Percentiles rank a stretch among this genome's conserved stretches.
These are phyloP conservation scores for Spathaspora passalidarum DNA, from an alignment of 805 yeast genomes.

Conservation along the genomic window DNA sequence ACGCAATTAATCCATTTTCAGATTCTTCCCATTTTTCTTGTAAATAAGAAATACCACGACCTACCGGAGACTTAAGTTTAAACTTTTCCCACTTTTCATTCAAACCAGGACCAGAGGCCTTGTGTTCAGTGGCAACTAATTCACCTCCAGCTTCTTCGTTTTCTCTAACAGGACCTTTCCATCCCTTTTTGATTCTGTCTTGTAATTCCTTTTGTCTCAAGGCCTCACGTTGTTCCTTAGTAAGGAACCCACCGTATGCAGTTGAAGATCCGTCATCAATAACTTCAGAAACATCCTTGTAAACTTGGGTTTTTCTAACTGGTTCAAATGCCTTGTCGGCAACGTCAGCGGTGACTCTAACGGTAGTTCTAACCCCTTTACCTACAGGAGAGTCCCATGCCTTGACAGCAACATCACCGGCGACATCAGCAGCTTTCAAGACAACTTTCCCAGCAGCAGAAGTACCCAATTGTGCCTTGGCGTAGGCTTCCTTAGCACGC, in stretches of 20 bases:
- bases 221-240: constrained; percentile 73
- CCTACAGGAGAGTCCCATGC: constrained; percentile 98
- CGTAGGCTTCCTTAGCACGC: constrained; percentile 89
- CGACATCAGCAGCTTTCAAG: constrained; percentile 87
- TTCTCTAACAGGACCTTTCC: constrained; percentile 66
- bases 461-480: constrained; percentile 70
- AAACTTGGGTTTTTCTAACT: constrained; percentile 83
- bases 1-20: constrained; percentile 84
- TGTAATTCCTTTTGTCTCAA: constrained; percentile 57
- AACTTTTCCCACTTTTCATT: constrained; percentile 66
- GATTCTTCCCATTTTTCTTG: constrained; percentile 86
- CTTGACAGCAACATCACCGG: constrained; percentile 82
- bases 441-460: constrained; percentile 72
- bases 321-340: constrained; percentile 93
- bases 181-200: constrained; percentile 55
- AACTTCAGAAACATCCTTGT: constrained; percentile 83
- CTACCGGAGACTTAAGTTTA: constrained; percentile 65
- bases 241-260: constrained; percentile 88
- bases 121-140: constrained; percentile 76
- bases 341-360: constrained; percentile 75
- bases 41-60: constrained; percentile 58
- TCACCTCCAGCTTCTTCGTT: constrained; percentile 82
- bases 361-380: constrained; percentile 81
- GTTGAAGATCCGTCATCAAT: constrained; percentile 90
- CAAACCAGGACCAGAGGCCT: constrained; percentile 66